A percentile compares a stretch with the other conserved stretches of the same genome.
Conservation (phyloP, 768 basidiomycete genomes). For the Sporobolomyces phaffii region DNA sequence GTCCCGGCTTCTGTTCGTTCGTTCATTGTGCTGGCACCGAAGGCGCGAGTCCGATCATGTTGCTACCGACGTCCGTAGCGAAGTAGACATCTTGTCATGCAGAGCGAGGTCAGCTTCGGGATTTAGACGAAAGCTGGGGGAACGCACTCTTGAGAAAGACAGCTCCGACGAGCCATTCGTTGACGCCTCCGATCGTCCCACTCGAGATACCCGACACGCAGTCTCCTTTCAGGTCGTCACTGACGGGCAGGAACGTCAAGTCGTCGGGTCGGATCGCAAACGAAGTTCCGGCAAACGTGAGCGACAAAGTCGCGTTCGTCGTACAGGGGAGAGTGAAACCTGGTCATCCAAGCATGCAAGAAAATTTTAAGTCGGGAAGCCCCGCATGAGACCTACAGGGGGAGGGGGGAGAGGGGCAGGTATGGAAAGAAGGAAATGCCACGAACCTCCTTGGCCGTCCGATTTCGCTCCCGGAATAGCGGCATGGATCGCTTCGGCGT, state of each 20-base stretch:
- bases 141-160: constrained; percentile 54
- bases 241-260: constrained; percentile 57
- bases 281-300: constrained; percentile 57
- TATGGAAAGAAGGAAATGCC: neutral
- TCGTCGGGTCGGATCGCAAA: constrained; percentile 66
- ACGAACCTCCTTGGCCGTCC: constrained; percentile 49
- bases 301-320: constrained; percentile 53
- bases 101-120: neutral
- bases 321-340: constrained; percentile 56
- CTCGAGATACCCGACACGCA: constrained; percentile 67
- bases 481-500: constrained; percentile 57
- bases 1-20: no score
- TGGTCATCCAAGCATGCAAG: neutral
- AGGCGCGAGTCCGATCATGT: constrained; percentile 40
- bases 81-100: constrained; percentile 36
- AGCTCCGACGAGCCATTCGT: constrained; percentile 67
- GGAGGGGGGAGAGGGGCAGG: neutral
- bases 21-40: neutral
- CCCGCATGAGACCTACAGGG: neutral
- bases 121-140: neutral
- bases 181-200: constrained; percentile 57
- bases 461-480: constrained; percentile 56
- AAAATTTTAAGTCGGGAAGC: neutral
- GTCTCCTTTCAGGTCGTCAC: constrained; percentile 55
- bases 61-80: constrained; percentile 38